Base-by-base conservation (phyloP, 2,329 filamentous ascomycete species). In the Periglandula ipomoeae region DNA sequence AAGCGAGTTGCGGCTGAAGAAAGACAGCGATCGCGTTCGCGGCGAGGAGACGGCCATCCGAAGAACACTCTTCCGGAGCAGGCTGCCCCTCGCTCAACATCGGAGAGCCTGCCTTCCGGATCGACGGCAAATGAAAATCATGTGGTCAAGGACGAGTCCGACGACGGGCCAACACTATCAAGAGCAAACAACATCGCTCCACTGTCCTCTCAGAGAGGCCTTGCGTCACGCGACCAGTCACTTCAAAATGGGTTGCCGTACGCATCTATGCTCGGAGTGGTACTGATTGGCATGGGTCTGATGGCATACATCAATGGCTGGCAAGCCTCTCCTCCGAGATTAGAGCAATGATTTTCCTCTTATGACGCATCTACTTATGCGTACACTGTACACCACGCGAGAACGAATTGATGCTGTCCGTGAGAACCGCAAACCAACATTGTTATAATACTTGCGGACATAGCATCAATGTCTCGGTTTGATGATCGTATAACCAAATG, bases 221-320 rank as follows among this genome's bases (percentile, higher is more conserved):
- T 67, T 52, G 62, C 68, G 52, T 60, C 63, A 52, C 71, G 62
- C 50, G 71, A 76, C 42, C 68, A 67, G 55, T 70, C 63, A 45
- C 59, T 76, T 49, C 58, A 67, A 37, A 63, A 82, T 41, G 75
- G 78, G 49, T 72, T 87, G 50, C 87, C 87, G 15, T 91, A 90
- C 60, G 84, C 85, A 37, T 89, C 85, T 2, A 89, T 91, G 78
- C 68, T 93, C 41, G 85, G 87, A 10, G 87, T 93, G 27, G 87
- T 93, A 23, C 66, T 93, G 49, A 70, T 93, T 52, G 87, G 87
- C 27, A 84, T 93, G 70, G 85, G 87, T 13, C 65, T 93, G 55
- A 93, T 93, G 87, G 86, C 85, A 38, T 90, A 89, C 66, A 75
- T 93, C 57, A 93, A 93, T 60, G 84, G 85, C 46, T 91, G 86